Percentiles rank a stretch among this genome's conserved stretches.
Conservation (phyloP, 371 early-diverging fungal species). For the Mucor saturninus region DNA sequence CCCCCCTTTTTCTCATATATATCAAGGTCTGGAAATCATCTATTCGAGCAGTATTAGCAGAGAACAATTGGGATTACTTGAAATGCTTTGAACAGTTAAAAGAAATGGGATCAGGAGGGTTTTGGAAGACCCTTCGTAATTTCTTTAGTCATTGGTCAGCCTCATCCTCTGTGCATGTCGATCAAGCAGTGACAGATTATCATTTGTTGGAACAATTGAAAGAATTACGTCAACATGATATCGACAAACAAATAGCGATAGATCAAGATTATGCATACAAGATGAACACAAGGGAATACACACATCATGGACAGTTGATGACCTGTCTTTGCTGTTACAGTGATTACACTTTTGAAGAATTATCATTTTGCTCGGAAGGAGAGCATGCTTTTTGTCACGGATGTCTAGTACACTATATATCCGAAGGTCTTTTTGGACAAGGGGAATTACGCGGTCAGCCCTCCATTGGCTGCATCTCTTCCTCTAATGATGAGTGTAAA, state of each 20-base stretch:
- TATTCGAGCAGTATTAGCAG: constrained; percentile 60
- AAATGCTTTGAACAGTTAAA: constrained; percentile 43
- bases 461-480: constrained; percentile 45
- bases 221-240: constrained; percentile 17
- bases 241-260: constrained; percentile 23
- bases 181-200: constrained; percentile 2
- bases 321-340: constrained; percentile 63
- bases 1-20: background rate
- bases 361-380: constrained; percentile 56
- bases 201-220: constrained; percentile 39
- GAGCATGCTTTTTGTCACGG: constrained; percentile 58
- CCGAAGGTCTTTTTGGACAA: constrained; percentile 64
- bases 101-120: constrained; percentile 49
- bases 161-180: background rate
- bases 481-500: constrained; percentile 35
- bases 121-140: constrained; percentile 44
- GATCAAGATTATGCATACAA: constrained; percentile 42
- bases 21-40: constrained; percentile 55
- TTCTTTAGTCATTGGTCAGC: constrained; percentile 45
- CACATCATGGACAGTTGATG: constrained; percentile 42
- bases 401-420: constrained; percentile 48
- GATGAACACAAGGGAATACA: constrained; percentile 51
- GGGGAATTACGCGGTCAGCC: constrained; percentile 54
- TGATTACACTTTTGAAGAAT: constrained; percentile 58
- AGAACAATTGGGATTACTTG: constrained; percentile 60